Percentiles rank a stretch among this genome's conserved stretches.
Conservation (phyloP, 2,329 filamentous ascomycete species). For the Scytalidium lignicola region DNA sequence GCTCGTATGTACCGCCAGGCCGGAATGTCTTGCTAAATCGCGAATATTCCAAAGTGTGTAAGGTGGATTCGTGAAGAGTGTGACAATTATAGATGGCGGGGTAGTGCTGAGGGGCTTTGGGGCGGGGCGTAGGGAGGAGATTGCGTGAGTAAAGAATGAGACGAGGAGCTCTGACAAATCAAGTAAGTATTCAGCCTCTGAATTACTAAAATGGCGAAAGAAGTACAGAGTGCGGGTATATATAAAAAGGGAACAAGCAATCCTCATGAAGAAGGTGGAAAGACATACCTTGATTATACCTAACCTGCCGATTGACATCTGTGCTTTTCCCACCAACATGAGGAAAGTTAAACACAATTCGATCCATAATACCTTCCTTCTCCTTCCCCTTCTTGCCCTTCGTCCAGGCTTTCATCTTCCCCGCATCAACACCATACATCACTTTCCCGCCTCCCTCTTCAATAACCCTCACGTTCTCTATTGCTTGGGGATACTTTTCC, state of each 20-base stretch:
- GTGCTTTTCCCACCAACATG: slow-evolving; percentile 89
- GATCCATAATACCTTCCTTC: slow-evolving; percentile 53
- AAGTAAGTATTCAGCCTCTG: slow-evolving; percentile 1
- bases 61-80: slow-evolving; percentile 87
- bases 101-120: slow-evolving; percentile 11
- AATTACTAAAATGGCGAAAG: not conserved
- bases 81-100: slow-evolving; percentile 65
- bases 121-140: slow-evolving; percentile 42
- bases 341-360: slow-evolving; percentile 93
- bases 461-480: slow-evolving; percentile 52
- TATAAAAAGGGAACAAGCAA: not conserved
- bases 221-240: not conserved
- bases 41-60: slow-evolving; percentile 95
- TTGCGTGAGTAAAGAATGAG: slow-evolving; percentile 56
- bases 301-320: slow-evolving; percentile 90
- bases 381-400: slow-evolving; percentile 14
- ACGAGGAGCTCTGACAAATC: slow-evolving; percentile 54
- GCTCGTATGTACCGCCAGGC: slow-evolving; percentile 64
- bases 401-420: slow-evolving; percentile 48
- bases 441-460: slow-evolving; percentile 40
- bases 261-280: not conserved
- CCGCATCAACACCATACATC: slow-evolving; percentile 62
- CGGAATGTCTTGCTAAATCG: slow-evolving; percentile 76
- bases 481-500: slow-evolving; percentile 70
- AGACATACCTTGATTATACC: slow-evolving; percentile 66